Conservation (phyloP, 257 asterid species). For the Gardenia jasminoides region DNA sequence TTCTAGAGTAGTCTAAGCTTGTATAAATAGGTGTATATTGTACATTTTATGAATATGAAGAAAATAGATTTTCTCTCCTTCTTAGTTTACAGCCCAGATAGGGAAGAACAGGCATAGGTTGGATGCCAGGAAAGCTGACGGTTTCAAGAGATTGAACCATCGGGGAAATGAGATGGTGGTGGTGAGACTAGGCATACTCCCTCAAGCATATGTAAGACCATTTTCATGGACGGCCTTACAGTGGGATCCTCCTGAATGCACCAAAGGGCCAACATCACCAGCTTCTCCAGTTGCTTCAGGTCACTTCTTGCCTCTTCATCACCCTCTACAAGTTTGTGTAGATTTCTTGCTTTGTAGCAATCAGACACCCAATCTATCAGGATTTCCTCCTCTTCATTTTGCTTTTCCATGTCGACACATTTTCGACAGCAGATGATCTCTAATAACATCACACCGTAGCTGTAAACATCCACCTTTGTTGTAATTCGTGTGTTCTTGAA, state of each 20-base stretch:
- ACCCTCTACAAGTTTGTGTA: slow-evolving; percentile 9
- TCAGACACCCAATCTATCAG: slow-evolving; percentile 18
- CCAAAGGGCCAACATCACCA: slow-evolving; percentile 22
- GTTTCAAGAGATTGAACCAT: too few relatives aligned
- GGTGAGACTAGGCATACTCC: background rate
- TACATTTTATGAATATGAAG: too few relatives aligned
- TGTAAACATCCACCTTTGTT: slow-evolving; percentile 14
- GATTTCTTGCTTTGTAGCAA: slow-evolving; percentile 2
- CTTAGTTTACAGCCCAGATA: too few relatives aligned
- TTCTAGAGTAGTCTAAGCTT: too few relatives aligned
- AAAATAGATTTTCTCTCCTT: too few relatives aligned
- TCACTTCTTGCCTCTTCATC: slow-evolving; percentile 17
- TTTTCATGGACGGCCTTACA: slow-evolving; percentile 24
- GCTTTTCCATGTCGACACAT: slow-evolving; percentile 7
- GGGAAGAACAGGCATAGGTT: too few relatives aligned
- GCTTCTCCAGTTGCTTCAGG: slow-evolving; percentile 17
- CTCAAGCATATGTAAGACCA: slow-evolving; percentile 18
- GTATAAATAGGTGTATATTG: too few relatives aligned
- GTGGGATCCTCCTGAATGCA: slow-evolving; percentile 20
- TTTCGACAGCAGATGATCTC: slow-evolving; percentile 17
- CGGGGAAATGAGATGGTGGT: slow-evolving; percentile 14
- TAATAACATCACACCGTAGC: slow-evolving; percentile 15
- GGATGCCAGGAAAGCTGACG: too few relatives aligned
- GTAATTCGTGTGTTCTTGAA: slow-evolving; percentile 10
- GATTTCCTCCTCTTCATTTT: slow-evolving; percentile 11